Evolutionary conservation across 805 yeast genomes (phyloP), one percentile per base, ranked within the genome.

Genomic region (Candida cerambycidarum): DNA sequence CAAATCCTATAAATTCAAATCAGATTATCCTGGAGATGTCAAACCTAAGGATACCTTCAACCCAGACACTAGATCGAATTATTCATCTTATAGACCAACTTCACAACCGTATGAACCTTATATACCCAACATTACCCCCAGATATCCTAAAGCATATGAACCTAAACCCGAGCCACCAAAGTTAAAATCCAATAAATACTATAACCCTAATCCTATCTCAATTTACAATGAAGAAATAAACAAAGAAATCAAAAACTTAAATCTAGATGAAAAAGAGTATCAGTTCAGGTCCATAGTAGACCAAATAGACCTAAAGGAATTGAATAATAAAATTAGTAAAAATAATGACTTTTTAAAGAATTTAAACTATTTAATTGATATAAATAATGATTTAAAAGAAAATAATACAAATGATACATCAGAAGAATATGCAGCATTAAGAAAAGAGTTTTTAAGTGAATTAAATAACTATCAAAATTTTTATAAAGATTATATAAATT

Each of bases 401-500:
- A 27, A 15, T 12, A 43, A 38, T 8, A 33, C 36, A 11, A n/a
- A 32, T 10, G 23, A 28, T 8, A 18, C 17, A 12, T 17, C 29
- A 13, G 33, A 24, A 16, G 24, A 42, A 4, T 67, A 59, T 41
- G 31, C 52, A 3, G 39, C 51, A 18, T 47, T 69, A 32, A 52
- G 54, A 42, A 37, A 50, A 13, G 63, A 61, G 25, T 63, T 59
- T 42, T 44, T 65, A 3, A 50, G 50, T 3, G 71, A 68, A 42
- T 46, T 65, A 19, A 50, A 47, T 18, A 57, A 51, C 16, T 55
- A 59, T 14, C 59, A 58, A 44, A 42, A 42, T 4, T 57, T 67
- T 38, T 64, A 63, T 44, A 51, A 61, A 35, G 60, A 62, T 8
- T 68, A 67, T 46, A 50, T 60, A 28, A 54, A 53, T 44, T 47